A percentile compares a stretch with the other conserved stretches of the same genome.
phyloP scores from a whole-genome alignment of 202 grass and related monocot genomes.

The Thinopyrum obtusiflorum region DNA sequence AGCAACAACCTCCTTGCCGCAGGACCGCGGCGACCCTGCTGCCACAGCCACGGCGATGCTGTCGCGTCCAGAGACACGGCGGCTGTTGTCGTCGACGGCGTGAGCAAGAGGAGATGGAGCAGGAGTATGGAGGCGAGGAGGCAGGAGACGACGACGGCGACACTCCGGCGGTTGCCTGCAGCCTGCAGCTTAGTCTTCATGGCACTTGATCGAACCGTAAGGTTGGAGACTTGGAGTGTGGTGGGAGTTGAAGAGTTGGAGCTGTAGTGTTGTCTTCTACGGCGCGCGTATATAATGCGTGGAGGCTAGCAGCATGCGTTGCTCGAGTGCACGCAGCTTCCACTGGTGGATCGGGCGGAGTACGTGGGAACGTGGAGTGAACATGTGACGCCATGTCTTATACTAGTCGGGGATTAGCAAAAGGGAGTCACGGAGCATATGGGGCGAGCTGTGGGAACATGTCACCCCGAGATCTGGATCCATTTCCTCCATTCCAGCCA shows the following conservation, averaged over 20 bases:
- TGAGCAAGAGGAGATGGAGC: constrained; percentile 4
- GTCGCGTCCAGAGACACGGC: neutral
- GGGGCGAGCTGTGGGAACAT: constrained; percentile 24
- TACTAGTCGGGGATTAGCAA: neutral
- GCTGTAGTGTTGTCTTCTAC: neutral
- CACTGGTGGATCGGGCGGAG: neutral
- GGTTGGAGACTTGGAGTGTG: neutral
- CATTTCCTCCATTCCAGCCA: neutral
- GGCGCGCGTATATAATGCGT: neutral
- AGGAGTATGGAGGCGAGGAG: constrained; percentile 7
- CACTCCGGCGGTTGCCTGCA: neutral
- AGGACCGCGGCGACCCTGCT: neutral
- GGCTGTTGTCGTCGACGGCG: neutral
- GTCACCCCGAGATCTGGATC: constrained; percentile 12
- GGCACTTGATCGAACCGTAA: neutral
- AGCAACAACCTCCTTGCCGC: constrained; percentile 41
- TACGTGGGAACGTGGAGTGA: constrained; percentile 5
- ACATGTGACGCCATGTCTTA: constrained; percentile 17
- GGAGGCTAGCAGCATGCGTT: neutral
- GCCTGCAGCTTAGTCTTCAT: neutral
- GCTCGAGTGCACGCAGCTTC: neutral
- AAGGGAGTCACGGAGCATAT: neutral
- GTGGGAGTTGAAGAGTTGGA: too few relatives aligned
- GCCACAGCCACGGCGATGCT: neutral
- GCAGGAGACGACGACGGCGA: neutral